Evolutionary conservation across 2,329 filamentous ascomycete genomes (phyloP).

Genomic region (Aspergillus versicolor): DNA sequence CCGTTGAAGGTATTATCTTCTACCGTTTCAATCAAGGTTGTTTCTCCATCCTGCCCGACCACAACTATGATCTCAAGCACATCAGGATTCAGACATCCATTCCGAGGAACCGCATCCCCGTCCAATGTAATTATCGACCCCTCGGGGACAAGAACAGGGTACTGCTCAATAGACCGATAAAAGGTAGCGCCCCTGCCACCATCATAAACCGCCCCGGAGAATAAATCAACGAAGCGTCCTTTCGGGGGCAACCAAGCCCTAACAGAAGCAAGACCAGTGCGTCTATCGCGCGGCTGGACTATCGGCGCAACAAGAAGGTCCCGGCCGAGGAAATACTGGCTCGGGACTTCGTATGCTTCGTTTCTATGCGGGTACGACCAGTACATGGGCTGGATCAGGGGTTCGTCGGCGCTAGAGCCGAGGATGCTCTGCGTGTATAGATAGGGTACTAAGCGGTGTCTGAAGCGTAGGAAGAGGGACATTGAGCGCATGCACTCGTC

Average conservation of each 20-base stretch:
- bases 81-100: conserved; percentile 20
- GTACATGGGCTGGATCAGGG: conserved; percentile 62
- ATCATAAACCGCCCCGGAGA: conserved; percentile 58
- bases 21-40: conserved; percentile 52
- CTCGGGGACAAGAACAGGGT: conserved; percentile 56
- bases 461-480: conserved; percentile 51
- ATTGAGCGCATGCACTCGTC: conserved; percentile 49
- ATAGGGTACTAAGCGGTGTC: conserved; percentile 62
- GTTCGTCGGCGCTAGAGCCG: conserved; percentile 47
- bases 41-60: conserved; percentile 47
- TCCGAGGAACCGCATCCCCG: conserved; percentile 19
- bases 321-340: conserved; percentile 61
- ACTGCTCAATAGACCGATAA: conserved; percentile 49
- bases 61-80: conserved; percentile 30
- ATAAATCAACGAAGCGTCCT: conserved; percentile 56
- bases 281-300: conserved; percentile 49
- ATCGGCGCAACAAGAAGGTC: conserved; percentile 59
- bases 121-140: conserved; percentile 62
- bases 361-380: conserved; percentile 56
- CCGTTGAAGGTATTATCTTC: conserved; percentile 14
- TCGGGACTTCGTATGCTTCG: conserved; percentile 57
- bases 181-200: conserved; percentile 54
- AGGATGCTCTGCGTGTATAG: conserved; percentile 58
- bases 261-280: conserved; percentile 49
- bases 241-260: conserved; percentile 58